Base-by-base conservation (phyloP, 441 rosid genomes). In the Corymbia citriodora region DNA sequence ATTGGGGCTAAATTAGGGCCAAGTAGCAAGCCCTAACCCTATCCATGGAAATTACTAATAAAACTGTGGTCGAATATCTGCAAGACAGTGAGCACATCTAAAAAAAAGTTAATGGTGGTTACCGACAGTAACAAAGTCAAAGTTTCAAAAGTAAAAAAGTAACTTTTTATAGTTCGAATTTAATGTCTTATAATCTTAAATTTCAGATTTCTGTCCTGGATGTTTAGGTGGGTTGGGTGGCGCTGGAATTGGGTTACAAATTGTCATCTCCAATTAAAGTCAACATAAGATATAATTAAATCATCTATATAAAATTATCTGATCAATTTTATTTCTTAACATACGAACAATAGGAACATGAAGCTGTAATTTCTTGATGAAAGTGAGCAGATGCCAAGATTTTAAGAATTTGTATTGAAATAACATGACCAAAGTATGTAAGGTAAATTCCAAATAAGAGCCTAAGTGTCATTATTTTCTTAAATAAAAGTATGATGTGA, bases 51-150 rank as follows among this genome's bases (percentile, higher is more conserved):
- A 70, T 70, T 33, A 70, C 81, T 33, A 33, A 23, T 70, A 10
- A 33, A 70, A 33, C 2, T 70, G 79, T 18, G 1, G 79, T 9
- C 0, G 13, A 70, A 31, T 33, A 33, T 18, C 79, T 16, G 45
- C 23, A 31, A 33, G 45, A 9, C 45, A 68, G 79, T 31, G 79
- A 31, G 79, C 45, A 17, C 19, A 33, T 70, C 79, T 21, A 70
- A 36, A 36, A 18, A 33, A 23, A 33, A 40, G 50, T 21, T 6
- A 16, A 68, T 3, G 7, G 21, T 68, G 21, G 1, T 68, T n/a
- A 11, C 8, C 11, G 50, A 0, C 4, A 1, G 14, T 10, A 33
- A 72, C 14, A 33, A 0, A 19, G 18, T 0, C 1, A 2, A 33
- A 33, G 3, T 31, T 68, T 68, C 45, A 68, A 68, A 31, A 16